Conservation (phyloP, 2,329 filamentous ascomycete genomes). For the Diplodia scrobiculata region DNA sequence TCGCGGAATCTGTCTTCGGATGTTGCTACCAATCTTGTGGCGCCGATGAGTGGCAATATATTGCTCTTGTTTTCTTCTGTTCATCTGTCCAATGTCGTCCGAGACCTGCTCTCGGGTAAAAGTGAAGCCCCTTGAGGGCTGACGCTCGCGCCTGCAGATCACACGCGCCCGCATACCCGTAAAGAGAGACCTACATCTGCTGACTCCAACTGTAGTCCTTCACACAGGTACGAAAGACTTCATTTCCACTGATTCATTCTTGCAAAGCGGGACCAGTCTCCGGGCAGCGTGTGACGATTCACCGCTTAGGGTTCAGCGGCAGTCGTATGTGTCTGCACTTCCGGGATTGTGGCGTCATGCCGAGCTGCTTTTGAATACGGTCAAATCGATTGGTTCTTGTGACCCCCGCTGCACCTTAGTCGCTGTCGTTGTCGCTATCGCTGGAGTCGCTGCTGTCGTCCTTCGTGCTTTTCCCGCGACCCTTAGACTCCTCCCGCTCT, state of each 20-base stretch:
- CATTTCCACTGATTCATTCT: background rate
- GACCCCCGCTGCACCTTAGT: background rate
- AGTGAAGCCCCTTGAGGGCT: background rate
- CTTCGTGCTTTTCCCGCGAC: slow-evolving; percentile 6
- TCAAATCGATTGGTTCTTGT: background rate
- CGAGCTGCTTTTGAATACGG: background rate
- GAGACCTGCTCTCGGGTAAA: slow-evolving; percentile 1
- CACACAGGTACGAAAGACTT: background rate
- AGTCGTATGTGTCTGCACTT: background rate
- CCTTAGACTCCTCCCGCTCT: background rate
- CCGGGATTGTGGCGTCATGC: background rate
- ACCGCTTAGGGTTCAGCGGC: background rate
- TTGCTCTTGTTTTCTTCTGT: slow-evolving; percentile 2
- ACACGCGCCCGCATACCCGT: background rate
- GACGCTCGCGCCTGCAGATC: background rate
- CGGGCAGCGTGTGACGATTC: background rate
- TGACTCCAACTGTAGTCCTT: background rate
- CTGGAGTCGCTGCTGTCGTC: slow-evolving; percentile 23
- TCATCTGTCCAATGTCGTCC: background rate
- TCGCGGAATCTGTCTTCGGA: background rate
- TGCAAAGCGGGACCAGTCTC: background rate
- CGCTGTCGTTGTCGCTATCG: slow-evolving; percentile 29
- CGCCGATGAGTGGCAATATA: slow-evolving; percentile 19
- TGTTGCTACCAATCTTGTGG: background rate
- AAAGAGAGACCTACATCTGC: slow-evolving; percentile 15